phyloP scores from a whole-genome alignment of 2,329 filamentous ascomycete genomes.

The Helotiales sp. region DNA sequence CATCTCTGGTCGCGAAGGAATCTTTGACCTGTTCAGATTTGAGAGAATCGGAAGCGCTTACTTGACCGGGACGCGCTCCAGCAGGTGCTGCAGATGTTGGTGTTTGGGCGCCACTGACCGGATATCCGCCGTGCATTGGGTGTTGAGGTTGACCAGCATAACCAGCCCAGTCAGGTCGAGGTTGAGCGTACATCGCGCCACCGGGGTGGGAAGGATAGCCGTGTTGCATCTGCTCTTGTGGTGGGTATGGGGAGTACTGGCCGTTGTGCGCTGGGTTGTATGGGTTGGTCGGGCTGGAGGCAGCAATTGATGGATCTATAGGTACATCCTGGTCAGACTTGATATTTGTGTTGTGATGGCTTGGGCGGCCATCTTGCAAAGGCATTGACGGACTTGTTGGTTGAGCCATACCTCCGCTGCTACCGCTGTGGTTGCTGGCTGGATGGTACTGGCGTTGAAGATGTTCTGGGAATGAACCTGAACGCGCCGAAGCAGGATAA shows the following conservation, averaged over 20 bases:
- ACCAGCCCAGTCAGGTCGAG: constrained; percentile 72
- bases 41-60: constrained; percentile 42
- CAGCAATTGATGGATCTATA: constrained; percentile 98
- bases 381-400: constrained; percentile 96
- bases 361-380: constrained; percentile 76
- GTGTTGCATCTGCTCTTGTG: constrained; percentile 83
- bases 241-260: constrained; percentile 86
- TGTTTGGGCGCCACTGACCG: constrained; percentile 39
- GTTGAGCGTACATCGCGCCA: constrained; percentile 64
- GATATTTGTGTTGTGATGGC: constrained; percentile 73
- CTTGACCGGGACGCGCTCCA: constrained; percentile 57
- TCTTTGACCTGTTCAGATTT: neutral
- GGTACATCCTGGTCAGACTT: constrained; percentile 96
- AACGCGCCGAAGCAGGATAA: constrained; percentile 74
- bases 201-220: constrained; percentile 63
- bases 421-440: constrained; percentile 70
- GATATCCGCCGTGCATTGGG: constrained; percentile 33
- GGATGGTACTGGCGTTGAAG: constrained; percentile 82
- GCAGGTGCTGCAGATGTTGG: constrained; percentile 55
- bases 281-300: constrained; percentile 88
- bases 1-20: constrained; percentile 1
- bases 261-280: constrained; percentile 54
- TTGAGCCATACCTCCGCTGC: constrained; percentile 93
- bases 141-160: constrained; percentile 54
- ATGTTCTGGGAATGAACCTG: constrained; percentile 83